Evolutionary conservation across 1,284 basidiomycete genomes (phyloP).

Genomic region (Laetiporus sulphureus): DNA sequence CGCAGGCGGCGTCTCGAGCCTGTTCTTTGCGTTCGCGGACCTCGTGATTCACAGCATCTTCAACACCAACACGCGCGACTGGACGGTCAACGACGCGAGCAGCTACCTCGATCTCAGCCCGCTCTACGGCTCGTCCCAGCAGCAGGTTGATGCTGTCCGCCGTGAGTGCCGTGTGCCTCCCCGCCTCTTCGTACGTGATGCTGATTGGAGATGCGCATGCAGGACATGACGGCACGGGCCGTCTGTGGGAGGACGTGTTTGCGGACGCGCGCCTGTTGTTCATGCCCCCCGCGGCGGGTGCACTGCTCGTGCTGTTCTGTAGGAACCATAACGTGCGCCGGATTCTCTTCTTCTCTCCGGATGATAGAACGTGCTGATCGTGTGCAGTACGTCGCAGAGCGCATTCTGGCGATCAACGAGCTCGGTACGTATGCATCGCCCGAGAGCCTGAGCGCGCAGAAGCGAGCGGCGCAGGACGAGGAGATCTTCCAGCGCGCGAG

Average conservation of each 20-base stretch:
- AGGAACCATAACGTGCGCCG: conserved; percentile 78
- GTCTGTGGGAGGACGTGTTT: conserved; percentile 63
- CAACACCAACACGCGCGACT: conserved; percentile 49
- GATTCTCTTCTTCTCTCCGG: conserved; percentile 17
- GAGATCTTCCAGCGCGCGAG: conserved; percentile 74
- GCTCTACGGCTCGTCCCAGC: conserved; percentile 59
- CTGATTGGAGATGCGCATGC: neutral
- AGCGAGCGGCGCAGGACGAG: conserved; percentile 47
- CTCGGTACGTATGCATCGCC: conserved; percentile 35
- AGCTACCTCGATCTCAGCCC: conserved; percentile 77
- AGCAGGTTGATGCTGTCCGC: conserved; percentile 25
- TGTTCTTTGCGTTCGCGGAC: conserved; percentile 77
- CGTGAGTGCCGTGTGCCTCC: conserved; percentile 13
- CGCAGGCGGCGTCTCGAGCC: conserved; percentile 41
- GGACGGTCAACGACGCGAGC: conserved; percentile 58
- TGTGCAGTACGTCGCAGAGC: conserved; percentile 60
- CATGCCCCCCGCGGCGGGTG: conserved; percentile 70
- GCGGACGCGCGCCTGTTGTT: conserved; percentile 60
- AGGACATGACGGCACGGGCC: conserved; percentile 54
- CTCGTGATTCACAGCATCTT: conserved; percentile 73
- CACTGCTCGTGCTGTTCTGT: conserved; percentile 62
- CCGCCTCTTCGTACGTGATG: neutral
- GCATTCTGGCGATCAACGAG: conserved; percentile 67
- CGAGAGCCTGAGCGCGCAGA: conserved; percentile 23
- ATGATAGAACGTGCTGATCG: neutral